Evolutionary conservation across 441 rosid species (phyloP).

Genomic region (Erodium moschatum): DNA sequence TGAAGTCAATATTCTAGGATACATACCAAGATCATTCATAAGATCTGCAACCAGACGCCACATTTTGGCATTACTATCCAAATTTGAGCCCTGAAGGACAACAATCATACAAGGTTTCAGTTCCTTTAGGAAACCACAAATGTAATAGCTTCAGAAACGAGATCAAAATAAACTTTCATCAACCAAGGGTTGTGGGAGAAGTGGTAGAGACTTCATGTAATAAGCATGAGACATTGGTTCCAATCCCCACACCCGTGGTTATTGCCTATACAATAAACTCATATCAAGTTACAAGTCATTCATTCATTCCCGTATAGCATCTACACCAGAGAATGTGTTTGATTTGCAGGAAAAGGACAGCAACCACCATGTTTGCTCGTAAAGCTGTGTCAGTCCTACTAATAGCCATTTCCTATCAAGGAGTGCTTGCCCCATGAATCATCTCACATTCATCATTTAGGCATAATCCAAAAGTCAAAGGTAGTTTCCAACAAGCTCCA

Average conservation of each 20-base stretch:
- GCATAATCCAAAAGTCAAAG: background rate
- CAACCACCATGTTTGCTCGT: background rate
- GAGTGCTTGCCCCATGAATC: background rate
- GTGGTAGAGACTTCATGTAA: no score
- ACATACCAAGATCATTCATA: constrained; percentile 86
- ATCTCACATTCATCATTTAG: background rate
- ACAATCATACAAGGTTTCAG: constrained; percentile 13
- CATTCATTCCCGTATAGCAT: background rate
- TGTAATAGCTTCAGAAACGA: background rate
- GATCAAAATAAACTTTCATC: background rate
- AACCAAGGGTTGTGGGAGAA: background rate
- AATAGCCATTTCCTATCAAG: background rate
- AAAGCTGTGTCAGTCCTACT: background rate
- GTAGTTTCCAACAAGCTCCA: background rate
- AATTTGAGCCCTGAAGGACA: constrained; percentile 68
- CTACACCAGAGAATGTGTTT: background rate
- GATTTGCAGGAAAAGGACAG: background rate
- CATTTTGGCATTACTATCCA: constrained; percentile 90
- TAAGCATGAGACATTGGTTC: no score
- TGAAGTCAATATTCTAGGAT: constrained; percentile 4
- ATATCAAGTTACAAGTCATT: background rate
- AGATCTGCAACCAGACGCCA: constrained; percentile 96
- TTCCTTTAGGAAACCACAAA: background rate
- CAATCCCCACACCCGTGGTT: background rate
- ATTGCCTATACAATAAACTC: background rate